Evolutionary conservation across 768 basidiomycete species (phyloP), one percentile per base, ranked within the genome.

Genomic region (Kockovaella imperatae): DNA sequence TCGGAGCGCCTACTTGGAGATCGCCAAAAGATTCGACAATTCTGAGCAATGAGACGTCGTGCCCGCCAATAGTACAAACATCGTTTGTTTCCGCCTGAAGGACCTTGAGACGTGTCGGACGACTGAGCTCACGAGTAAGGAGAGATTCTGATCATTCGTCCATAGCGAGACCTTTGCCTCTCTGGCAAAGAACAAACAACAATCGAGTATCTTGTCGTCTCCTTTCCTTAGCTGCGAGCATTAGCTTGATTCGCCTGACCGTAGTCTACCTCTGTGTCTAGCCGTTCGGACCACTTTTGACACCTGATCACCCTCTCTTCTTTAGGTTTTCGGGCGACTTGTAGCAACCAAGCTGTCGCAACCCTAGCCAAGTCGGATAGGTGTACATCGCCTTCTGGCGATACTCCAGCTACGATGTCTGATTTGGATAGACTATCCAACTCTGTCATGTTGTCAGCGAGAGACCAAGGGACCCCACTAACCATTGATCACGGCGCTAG

Each of bases 181-280:
- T 39, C 1, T 32, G 42, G 8, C 18, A n/a, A 60, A 66, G 47
- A 42, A 54, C 8, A 62, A 25, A 49, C 59, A 60, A 41, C 64
- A 62, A 36, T 66, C 64, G n/a, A 66, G 30, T 4, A 66, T 50
- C 40, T 47, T 52, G 34, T 66, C 64, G 35, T 66, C 64, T 4
- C 41, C 45, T 35, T 58, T 60, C n/a, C 20, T 29, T 26, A 56
- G 47, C 41, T 45, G 32, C 20, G 23, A n/a, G 14, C 29, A 5
- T 11, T 24, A 32, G 18, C 21, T 18, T 5, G n/a, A 18, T 26
- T 28, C 25, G 41, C 28, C 39, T 28, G 34, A 50, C 42, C 29
- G 14, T 36, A 6, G 18, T 20, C 18, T 20, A 58, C 49, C n/a
- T 31, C 29, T n/a, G 32, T 15, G 42, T 62, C 47, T 13, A 34